Percentiles rank a stretch among this genome's conserved stretches.
These are phyloP conservation scores for Neopestalotiopsis clavispora DNA, from an alignment of 2,329 filamentous ascomycete species.

Conservation along the genomic window DNA sequence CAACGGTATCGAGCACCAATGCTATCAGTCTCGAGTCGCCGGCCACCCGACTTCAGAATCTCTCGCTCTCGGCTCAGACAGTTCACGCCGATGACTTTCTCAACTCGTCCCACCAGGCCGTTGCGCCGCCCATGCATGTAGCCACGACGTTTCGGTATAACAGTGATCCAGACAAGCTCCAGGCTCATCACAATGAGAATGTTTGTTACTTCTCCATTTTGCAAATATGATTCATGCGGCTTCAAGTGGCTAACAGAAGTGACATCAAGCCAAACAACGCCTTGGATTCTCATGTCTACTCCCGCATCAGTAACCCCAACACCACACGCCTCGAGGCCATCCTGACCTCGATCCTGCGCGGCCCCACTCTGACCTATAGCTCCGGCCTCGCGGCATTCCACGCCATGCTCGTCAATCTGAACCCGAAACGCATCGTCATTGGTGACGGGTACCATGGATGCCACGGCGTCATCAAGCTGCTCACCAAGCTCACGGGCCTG, in stretches of 20 bases:
- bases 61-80: slow-evolving; percentile 71
- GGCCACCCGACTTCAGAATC: slow-evolving; percentile 37
- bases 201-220: slow-evolving; percentile 46
- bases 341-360: slow-evolving; percentile 74
- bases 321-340: slow-evolving; percentile 85
- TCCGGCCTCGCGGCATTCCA: slow-evolving; percentile 90
- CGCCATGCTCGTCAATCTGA: slow-evolving; percentile 81
- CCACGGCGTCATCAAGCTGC: slow-evolving; percentile 79
- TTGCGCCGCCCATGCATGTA: slow-evolving; percentile 88
- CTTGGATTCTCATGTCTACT: slow-evolving; percentile 78
- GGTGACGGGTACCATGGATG: slow-evolving; percentile 91
- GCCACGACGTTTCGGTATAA: slow-evolving; percentile 90
- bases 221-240: slow-evolving; percentile 9
- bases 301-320: slow-evolving; percentile 78
- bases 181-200: slow-evolving; percentile 54
- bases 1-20: not conserved
- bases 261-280: slow-evolving; percentile 50
- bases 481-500: slow-evolving; percentile 77
- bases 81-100: slow-evolving; percentile 83
- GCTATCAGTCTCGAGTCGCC: slow-evolving; percentile 27
- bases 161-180: slow-evolving; percentile 69
- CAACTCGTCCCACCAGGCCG: slow-evolving; percentile 70
- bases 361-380: slow-evolving; percentile 75
- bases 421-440: slow-evolving; percentile 83
- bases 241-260: slow-evolving; percentile 9